These are phyloP conservation scores for Adansonia gregorii DNA, from an alignment of 441 rosid genomes.

Conservation along the genomic window DNA sequence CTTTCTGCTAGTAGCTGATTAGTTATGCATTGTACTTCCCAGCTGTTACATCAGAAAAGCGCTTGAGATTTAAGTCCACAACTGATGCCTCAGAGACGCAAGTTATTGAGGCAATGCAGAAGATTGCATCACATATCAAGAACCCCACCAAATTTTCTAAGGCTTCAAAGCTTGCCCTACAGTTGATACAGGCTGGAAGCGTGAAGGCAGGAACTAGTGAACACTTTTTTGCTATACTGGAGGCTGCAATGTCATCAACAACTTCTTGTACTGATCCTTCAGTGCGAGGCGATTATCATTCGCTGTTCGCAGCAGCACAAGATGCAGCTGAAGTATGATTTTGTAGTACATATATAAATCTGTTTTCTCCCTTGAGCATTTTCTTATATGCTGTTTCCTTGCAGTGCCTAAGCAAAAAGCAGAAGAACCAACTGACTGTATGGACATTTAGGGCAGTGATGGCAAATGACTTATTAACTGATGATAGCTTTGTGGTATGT, in stretches of 20 bases:
- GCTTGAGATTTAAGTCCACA: conserved; percentile 86
- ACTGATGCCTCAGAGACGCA: conserved; percentile 84
- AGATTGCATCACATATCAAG: conserved; percentile 82
- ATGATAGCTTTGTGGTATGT: conserved; percentile 92
- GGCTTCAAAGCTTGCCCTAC: conserved; percentile 90
- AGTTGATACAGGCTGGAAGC: conserved; percentile 84
- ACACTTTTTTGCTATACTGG: conserved; percentile 74
- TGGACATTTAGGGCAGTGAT: conserved; percentile 82
- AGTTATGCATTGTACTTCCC: conserved; percentile 6
- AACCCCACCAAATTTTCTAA: conserved; percentile 72
- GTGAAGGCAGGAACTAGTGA: conserved; percentile 78
- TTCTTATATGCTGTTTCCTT: conserved; percentile 29
- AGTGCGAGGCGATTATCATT: conserved; percentile 68
- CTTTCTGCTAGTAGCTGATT: conserved; percentile 21
- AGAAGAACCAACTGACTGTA: conserved; percentile 61
- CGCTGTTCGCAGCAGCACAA: conserved; percentile 78
- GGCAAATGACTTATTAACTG: conserved; percentile 89
- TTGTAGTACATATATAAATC: conserved; percentile 15
- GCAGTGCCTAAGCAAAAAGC: conserved; percentile 71
- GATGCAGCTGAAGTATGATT: conserved; percentile 69
- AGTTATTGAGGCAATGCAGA: conserved; percentile 88
- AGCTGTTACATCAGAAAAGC: conserved; percentile 51
- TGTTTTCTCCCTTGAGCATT: neutral
- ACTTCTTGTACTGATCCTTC: conserved; percentile 74
- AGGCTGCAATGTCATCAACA: conserved; percentile 75